Percentiles rank a stretch among this genome's conserved stretches.
phyloP scores from a whole-genome alignment of 2,329 filamentous ascomycete genomes.

The Fusarium illudens region DNA sequence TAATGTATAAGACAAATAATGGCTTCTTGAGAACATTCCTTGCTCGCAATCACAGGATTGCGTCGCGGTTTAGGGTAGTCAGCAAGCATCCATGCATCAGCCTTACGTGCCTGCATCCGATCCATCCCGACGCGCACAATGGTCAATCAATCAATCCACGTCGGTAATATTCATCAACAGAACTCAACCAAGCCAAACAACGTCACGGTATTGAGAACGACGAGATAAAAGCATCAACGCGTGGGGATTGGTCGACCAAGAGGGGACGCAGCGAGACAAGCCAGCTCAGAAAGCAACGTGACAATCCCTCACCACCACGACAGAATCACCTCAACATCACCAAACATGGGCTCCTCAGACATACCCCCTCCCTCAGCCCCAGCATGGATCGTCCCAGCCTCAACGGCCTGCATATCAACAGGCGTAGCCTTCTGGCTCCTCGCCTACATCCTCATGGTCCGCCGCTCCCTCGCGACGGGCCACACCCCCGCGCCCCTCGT shows the following conservation, averaged over 20 bases:
- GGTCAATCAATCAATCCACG: background rate
- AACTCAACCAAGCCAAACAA: background rate
- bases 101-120: background rate
- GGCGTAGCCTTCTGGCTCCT: slow-evolving; percentile 53
- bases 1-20: background rate
- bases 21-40: background rate
- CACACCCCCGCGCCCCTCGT: slow-evolving; percentile 61
- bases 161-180: background rate
- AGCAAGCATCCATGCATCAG: background rate
- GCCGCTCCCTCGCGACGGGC: slow-evolving; percentile 54
- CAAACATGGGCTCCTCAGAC: slow-evolving; percentile 52
- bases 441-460: slow-evolving; percentile 58
- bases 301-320: background rate
- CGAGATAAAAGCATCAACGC: fast-evolving
- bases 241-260: background rate
- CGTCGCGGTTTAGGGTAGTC: background rate
- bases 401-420: slow-evolving; percentile 46
- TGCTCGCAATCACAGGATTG: background rate
- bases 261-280: background rate
- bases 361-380: slow-evolving; percentile 48
- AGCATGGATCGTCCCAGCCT: slow-evolving; percentile 50
- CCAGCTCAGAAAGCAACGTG: slow-evolving; percentile 1
- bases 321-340: background rate
- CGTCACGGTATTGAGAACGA: background rate
- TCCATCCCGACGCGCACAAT: background rate